phyloP scores from a whole-genome alignment of 176 grass and related monocot genomes.

The Raddia distichophylla region DNA sequence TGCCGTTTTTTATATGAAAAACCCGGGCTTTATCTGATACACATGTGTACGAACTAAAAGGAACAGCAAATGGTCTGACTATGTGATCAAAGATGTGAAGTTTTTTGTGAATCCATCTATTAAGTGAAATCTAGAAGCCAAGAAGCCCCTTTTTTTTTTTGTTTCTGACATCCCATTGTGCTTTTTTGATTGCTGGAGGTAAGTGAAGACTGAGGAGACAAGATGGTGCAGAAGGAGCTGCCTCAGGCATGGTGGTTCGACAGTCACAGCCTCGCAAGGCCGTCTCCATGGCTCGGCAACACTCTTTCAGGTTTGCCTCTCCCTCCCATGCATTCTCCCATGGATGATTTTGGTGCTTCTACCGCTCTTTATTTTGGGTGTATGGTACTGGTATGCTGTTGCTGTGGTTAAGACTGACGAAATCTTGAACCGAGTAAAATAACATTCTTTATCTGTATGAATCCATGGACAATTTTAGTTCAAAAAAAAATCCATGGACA shows the following conservation, averaged over 20 bases:
- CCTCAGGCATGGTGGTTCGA: slow-evolving; percentile 84
- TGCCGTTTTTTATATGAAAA: not conserved
- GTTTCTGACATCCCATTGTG: not conserved
- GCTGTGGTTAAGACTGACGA: not conserved
- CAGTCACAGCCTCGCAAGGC: slow-evolving; percentile 52
- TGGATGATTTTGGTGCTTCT: not conserved
- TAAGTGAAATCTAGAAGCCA: not conserved
- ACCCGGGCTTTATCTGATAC: not conserved
- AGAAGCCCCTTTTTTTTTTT: not conserved
- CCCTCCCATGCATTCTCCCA: not conserved
- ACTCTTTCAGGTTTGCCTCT: slow-evolving; percentile 62
- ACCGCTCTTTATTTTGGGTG: not conserved
- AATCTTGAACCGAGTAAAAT: not conserved
- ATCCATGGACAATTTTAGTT: not conserved
- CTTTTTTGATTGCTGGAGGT: slow-evolving; percentile 15
- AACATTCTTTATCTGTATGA: not conserved
- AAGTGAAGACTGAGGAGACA: slow-evolving; percentile 25
- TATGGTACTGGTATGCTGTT: not conserved
- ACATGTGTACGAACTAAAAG: not conserved
- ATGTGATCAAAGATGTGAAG: not conserved
- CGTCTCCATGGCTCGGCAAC: slow-evolving; percentile 60
- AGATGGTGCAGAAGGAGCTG: slow-evolving; percentile 61
- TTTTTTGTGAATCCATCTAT: not conserved
- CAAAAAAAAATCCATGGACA: not conserved
- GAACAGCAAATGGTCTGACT: not conserved